Percentiles rank a stretch among this genome's conserved stretches.
Conservation (phyloP, 73 alveolate species). For the Paramecium bursaria region DNA sequence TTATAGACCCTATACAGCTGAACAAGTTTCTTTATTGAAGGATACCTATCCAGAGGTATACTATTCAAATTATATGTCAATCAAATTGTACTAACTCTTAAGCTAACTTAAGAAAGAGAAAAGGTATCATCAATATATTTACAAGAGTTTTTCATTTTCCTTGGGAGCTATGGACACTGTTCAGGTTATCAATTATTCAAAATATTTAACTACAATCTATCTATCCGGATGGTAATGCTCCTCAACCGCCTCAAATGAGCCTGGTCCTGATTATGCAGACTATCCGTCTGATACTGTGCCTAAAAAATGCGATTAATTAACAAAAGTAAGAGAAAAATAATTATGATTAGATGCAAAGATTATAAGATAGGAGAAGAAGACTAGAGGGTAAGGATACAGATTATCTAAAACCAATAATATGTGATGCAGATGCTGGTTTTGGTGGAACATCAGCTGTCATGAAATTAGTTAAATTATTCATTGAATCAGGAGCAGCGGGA, state of each 20-base stretch:
- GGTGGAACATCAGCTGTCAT: constrained; percentile 93
- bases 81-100: constrained; percentile 62
- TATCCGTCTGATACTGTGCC: constrained; percentile 96
- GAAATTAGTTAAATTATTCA: constrained; percentile 89
- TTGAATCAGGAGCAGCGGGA: constrained; percentile 96
- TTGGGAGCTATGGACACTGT: constrained; percentile 88
- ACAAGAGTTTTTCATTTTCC: constrained; percentile 81
- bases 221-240: constrained; percentile 95
- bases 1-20: constrained; percentile 64
- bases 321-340: constrained; percentile 23
- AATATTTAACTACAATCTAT: constrained; percentile 85
- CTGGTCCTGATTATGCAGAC: constrained; percentile 97
- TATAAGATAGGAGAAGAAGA: constrained; percentile 80
- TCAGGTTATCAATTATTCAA: constrained; percentile 83
- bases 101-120: constrained; percentile 40
- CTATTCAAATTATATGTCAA: constrained; percentile 58
- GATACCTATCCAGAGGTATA: constrained; percentile 41
- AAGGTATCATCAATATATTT: constrained; percentile 5
- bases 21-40: constrained; percentile 61
- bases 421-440: constrained; percentile 97
- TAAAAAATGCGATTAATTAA: constrained; percentile 75
- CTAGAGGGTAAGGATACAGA: constrained; percentile 80
- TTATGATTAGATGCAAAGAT: constrained; percentile 65
- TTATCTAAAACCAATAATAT: constrained; percentile 89
- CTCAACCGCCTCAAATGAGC: constrained; percentile 87